phyloP scores from a whole-genome alignment of 2,329 filamentous ascomycete genomes.

The Stemphylium beticola region DNA sequence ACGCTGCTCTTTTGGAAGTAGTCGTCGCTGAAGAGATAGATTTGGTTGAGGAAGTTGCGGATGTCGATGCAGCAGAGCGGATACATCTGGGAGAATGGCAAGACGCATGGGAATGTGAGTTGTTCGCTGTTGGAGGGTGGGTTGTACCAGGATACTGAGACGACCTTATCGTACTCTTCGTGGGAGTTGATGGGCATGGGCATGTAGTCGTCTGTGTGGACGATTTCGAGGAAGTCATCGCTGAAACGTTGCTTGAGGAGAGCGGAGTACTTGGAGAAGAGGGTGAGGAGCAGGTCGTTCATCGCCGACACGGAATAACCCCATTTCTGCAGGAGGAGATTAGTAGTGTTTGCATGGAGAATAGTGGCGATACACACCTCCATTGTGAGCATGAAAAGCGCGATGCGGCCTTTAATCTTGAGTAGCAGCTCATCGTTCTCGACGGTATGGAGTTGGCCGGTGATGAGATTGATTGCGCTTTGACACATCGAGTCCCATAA shows the following conservation, averaged over 20 bases:
- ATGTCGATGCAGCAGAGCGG: constrained; percentile 98
- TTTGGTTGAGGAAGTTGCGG: constrained; percentile 95
- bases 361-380: constrained; percentile 64
- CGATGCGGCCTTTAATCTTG: constrained; percentile 93
- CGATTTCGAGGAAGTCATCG: constrained; percentile 91
- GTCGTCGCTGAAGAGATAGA: constrained; percentile 96
- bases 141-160: constrained; percentile 94
- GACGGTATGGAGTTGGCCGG: constrained; percentile 77
- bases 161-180: constrained; percentile 94
- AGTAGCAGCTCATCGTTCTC: constrained; percentile 86
- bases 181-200: constrained; percentile 93
- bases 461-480: constrained; percentile 80
- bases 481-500: constrained; percentile 99
- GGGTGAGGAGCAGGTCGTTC: constrained; percentile 81
- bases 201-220: constrained; percentile 98
- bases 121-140: constrained; percentile 60
- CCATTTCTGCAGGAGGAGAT: constrained; percentile 68
- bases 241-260: constrained; percentile 90
- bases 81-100: constrained; percentile 99
- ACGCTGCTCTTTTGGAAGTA: constrained; percentile 89
- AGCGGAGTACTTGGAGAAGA: constrained; percentile 94
- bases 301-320: constrained; percentile 82
- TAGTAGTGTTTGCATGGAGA: constrained; percentile 9
- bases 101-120: constrained; percentile 86
- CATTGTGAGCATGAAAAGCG: constrained; percentile 98